These are phyloP conservation scores for Candida khao-thaluensis DNA, from an alignment of 805 yeast genomes.

Conservation along the genomic window DNA sequence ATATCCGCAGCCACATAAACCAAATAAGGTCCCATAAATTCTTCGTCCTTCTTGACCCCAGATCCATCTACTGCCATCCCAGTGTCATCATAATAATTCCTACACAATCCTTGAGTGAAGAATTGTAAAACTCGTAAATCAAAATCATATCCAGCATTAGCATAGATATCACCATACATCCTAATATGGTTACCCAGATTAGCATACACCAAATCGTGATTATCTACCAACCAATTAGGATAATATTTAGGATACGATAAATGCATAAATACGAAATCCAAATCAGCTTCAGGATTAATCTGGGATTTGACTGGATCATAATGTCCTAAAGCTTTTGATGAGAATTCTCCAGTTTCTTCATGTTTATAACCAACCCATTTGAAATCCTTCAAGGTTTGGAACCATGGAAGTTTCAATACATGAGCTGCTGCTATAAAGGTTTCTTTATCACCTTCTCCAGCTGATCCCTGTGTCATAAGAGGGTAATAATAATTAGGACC, in stretches of 20 bases:
- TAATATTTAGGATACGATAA: slow-evolving; percentile 54
- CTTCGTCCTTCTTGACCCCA: slow-evolving; percentile 18
- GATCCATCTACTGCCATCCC: slow-evolving; percentile 27
- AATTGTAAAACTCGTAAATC: slow-evolving; percentile 39
- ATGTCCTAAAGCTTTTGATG: slow-evolving; percentile 38
- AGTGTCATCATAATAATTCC: slow-evolving; percentile 28
- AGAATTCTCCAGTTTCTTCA: slow-evolving; percentile 25
- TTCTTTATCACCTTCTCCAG: slow-evolving; percentile 83
- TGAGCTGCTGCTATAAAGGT: slow-evolving; percentile 71
- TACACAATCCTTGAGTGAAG: slow-evolving; percentile 40
- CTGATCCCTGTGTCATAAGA: slow-evolving; percentile 65
- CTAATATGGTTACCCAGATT: slow-evolving; percentile 34
- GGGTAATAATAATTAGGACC: slow-evolving; percentile 71
- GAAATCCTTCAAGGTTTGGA: slow-evolving; percentile 50
- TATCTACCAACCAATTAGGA: slow-evolving; percentile 33
- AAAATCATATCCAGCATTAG: slow-evolving; percentile 42
- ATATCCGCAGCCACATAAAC: slow-evolving; percentile 24
- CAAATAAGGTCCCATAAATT: slow-evolving; percentile 36
- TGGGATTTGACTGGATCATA: slow-evolving; percentile 38
- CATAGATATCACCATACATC: slow-evolving; percentile 36
- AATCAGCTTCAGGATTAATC: slow-evolving; percentile 15
- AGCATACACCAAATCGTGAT: slow-evolving; percentile 36
- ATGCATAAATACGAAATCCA: slow-evolving; percentile 49
- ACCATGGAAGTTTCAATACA: slow-evolving; percentile 46
- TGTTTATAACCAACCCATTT: slow-evolving; percentile 36